Base-by-base conservation (phyloP, 2,329 filamentous ascomycete species). In the Didymella arachidicola region DNA sequence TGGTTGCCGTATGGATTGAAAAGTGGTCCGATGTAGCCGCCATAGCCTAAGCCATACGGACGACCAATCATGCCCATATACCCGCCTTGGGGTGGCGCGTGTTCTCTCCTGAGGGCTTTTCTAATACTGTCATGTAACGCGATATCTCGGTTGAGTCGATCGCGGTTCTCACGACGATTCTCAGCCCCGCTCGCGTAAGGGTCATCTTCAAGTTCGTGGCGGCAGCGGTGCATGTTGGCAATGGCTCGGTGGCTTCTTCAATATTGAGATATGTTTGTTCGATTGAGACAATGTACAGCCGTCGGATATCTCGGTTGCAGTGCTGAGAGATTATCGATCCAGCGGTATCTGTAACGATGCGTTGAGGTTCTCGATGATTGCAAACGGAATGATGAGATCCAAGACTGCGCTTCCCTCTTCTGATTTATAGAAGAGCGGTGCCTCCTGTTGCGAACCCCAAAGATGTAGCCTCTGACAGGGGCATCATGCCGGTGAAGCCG, bases 101-200 rank as follows among this genome's bases (percentile, higher is more conserved):
- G 26, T 11, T 16, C n/a, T 39, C 34, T n/a, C 18, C 18, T 18
- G 34, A 25, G 25, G 34, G 36, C 8, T 7, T 10, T 34, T 34
- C 14, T 41, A 14, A 53, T 36, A 14, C 19, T 7, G 12, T 53
- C 27, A 39, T 36, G 22, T 18, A 12, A 32, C 7, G 43, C 36
- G 10, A 56, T 34, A 11, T 60, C 52, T 27, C 25, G 41, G 12
- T 47, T 38, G 16, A 54, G 29, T 18, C 57, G 44, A n/a, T 54
- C 34, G 25, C 48, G 52, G 26, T 63, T 65, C 5, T 46, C 45
- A 16, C 59, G 59, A 25, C 43, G 38, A 26, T 64, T 67, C 14
- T 64, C 62, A 16, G 59, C 52, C 5, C 62, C 64, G 43, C 57
- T 62, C 6, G 54, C 53, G 26, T 61, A 65, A 7, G 56, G 56